Evolutionary conservation across 164 flowering plant species (phyloP), one percentile per base, ranked within the genome.

Genomic region (Stephania cephalantha): DNA sequence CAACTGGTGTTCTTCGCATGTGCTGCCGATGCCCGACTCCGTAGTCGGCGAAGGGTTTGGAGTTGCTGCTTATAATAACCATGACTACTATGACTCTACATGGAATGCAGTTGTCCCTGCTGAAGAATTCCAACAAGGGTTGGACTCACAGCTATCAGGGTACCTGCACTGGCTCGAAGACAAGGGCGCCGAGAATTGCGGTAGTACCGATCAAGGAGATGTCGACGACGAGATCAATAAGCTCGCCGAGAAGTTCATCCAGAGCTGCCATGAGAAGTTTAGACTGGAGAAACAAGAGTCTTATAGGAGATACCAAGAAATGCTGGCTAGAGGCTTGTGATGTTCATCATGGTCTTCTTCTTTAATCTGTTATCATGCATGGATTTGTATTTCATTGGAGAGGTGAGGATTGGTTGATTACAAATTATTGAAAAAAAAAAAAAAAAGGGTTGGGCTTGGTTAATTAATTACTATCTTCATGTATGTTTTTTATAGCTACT

Each of bases 201-300:
- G 63, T 75, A 58, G 31, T 18, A 79, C 8, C 20, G 80, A 30
- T 45, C 13, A 9, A 6, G 78, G 18, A 45, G 83, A 74, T 6
- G 75, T 58, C 1, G 88, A 89, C 1, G 88, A 89, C 68, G 97
- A 96, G 80, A 96, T 96, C 25, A 97, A 94, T 73, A 73, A 74
- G 78, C 88, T 92, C 7, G 99, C 98, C 0, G 97, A 92, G 58
- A 50, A 81, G 90, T 96, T 96, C 82, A 96, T 96, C n/a, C 94
- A 92, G 0, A 86, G 69, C 44, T 91, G 91, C 78, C 98, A 94
- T 83, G 98, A 92, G 82, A 92, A 91, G 78, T 96, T 96, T 81
- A 83, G 84, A 80, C 79, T 96, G 90, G 99, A 96, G 93, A 96
- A 96, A 85, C 88, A 85, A 53, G 99, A 96, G 79, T 96, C 99